phyloP scores from a whole-genome alignment of 2,329 filamentous ascomycete genomes.

The Paraphaeosphaeria minitans region DNA sequence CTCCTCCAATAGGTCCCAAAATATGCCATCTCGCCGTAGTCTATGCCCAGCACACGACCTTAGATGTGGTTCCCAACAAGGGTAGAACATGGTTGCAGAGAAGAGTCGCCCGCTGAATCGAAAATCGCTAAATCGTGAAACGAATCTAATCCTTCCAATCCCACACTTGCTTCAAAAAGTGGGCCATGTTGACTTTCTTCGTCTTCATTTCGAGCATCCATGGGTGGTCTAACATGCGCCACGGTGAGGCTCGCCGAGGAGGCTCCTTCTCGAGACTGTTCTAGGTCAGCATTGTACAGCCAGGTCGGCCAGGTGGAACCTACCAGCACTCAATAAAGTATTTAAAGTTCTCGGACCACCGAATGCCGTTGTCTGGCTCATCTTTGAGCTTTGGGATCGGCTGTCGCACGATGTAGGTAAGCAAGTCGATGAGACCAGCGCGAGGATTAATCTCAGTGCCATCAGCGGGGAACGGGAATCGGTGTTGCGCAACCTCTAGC shows the following conservation, averaged over 20 bases:
- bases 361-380: conserved; percentile 84
- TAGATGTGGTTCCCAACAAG: conserved; percentile 29
- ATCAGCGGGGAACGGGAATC: conserved; percentile 97
- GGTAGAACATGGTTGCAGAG: conserved; percentile 21
- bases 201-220: conserved; percentile 97
- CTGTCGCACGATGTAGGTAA: conserved; percentile 97
- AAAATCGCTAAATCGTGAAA: conserved; percentile 5
- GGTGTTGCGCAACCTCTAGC: conserved; percentile 98
- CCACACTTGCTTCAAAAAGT: conserved; percentile 94
- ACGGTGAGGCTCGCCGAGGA: conserved; percentile 83
- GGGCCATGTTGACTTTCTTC: conserved; percentile 97
- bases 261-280: conserved; percentile 91
- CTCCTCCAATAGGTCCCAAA: conserved; percentile 15
- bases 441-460: conserved; percentile 93
- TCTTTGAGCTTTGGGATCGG: conserved; percentile 95
- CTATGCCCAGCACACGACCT: conserved; percentile 45
- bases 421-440: conserved; percentile 88
- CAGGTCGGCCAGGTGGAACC: conserved; percentile 48
- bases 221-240: conserved; percentile 98
- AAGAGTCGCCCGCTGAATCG: conserved; percentile 19
- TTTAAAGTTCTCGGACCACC: conserved; percentile 97
- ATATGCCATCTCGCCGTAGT: conserved; percentile 29
- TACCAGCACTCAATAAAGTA: conserved; percentile 99
- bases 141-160: conserved; percentile 77
- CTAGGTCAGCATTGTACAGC: conserved; percentile 26